Evolutionary conservation across 768 basidiomycete genomes (phyloP).

Genomic region (Suillus americanus): DNA sequence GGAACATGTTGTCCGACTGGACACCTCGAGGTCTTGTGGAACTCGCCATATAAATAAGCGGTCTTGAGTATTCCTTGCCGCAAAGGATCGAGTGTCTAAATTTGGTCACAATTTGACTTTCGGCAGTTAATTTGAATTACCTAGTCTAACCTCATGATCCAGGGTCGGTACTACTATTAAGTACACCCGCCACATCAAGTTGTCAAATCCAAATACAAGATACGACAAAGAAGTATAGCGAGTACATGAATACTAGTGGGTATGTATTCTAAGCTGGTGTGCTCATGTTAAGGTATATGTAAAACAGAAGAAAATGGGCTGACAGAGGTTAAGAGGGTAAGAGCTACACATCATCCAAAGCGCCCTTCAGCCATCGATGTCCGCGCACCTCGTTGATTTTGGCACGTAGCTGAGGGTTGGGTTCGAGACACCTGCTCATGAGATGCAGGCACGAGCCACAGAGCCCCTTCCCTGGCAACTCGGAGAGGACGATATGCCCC

Average conservation of each 20-base stretch:
- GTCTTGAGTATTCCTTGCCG: not conserved
- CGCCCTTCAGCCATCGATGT: constrained; percentile 75
- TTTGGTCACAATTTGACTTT: not conserved
- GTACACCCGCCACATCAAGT: not conserved
- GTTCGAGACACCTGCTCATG: constrained; percentile 78
- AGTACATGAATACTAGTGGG: not conserved
- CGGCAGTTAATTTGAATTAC: not conserved
- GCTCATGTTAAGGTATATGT: not conserved
- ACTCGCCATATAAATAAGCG: not conserved
- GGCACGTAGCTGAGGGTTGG: constrained; percentile 76
- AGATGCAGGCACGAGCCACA: constrained; percentile 56
- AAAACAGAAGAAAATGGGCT: not conserved
- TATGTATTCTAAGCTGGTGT: not conserved
- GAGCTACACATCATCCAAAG: constrained; percentile 21
- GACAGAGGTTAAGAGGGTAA: not conserved
- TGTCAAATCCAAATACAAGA: not conserved
- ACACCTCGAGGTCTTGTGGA: not conserved
- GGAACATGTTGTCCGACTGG: not conserved
- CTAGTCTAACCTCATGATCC: not conserved
- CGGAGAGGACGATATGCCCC: constrained; percentile 57
- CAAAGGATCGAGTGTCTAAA: not conserved
- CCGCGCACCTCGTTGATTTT: constrained; percentile 77
- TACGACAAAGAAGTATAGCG: constrained; percentile 2
- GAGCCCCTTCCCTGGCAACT: constrained; percentile 35
- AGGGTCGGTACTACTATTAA: too few species aligned